Conservation (phyloP, 2,329 filamentous ascomycete genomes). For the Fusarium dlaminii region DNA sequence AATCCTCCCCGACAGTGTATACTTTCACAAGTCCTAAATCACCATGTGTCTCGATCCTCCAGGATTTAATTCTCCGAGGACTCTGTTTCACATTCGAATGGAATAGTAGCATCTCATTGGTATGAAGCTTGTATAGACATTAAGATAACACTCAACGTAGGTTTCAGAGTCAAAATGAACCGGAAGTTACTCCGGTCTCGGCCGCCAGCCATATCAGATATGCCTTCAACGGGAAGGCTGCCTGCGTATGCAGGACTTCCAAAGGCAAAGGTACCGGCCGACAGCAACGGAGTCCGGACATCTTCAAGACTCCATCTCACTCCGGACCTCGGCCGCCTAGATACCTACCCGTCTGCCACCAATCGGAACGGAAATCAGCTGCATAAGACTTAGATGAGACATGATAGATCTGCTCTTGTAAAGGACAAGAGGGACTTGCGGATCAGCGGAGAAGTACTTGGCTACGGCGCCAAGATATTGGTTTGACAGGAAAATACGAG, state of each 20-base stretch:
- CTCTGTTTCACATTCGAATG: not conserved
- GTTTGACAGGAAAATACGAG: not conserved
- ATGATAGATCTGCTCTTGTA: not conserved
- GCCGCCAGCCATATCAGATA: not conserved
- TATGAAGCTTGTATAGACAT: not conserved
- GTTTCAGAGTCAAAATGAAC: too few species aligned
- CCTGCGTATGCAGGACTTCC: not conserved
- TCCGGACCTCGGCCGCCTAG: not conserved
- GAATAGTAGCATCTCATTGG: fast-evolving
- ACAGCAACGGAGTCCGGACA: not conserved
- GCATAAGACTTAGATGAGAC: not conserved
- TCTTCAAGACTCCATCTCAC: not conserved
- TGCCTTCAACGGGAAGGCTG: too few species aligned
- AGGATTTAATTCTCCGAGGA: not conserved
- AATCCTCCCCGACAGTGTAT: too few species aligned
- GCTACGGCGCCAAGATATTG: not conserved
- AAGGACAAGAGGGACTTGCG: not conserved
- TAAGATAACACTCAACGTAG: too few species aligned
- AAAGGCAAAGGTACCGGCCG: not conserved
- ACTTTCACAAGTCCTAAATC: not conserved
- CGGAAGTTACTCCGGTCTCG: not conserved
- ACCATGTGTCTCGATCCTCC: not conserved
- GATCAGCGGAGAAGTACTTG: not conserved
- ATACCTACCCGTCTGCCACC: not conserved
- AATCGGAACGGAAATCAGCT: not conserved